Conservation (phyloP, 73 alveolate species). For the Uronychia binucleata region DNA sequence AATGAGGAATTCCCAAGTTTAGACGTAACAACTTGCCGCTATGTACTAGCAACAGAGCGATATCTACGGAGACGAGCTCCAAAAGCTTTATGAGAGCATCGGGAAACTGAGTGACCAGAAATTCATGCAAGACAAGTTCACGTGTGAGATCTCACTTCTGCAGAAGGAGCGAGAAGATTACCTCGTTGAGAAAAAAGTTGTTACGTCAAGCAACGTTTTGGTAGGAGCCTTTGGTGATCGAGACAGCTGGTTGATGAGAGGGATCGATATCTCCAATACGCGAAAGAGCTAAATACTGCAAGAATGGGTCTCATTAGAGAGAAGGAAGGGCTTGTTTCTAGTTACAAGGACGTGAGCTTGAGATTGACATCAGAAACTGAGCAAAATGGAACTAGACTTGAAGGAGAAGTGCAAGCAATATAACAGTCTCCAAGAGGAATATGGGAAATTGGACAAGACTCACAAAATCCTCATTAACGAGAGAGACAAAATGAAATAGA, state of each 20-base stretch:
- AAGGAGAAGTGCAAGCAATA: conserved; percentile 23
- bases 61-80: conserved; percentile 56
- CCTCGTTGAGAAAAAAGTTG: conserved; percentile 22
- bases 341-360: conserved; percentile 29
- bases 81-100: conserved; percentile 54
- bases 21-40: background rate
- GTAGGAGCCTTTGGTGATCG: too few relatives aligned
- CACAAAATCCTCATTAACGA: conserved; percentile 42
- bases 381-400: conserved; percentile 11
- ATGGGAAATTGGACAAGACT: conserved; percentile 18
- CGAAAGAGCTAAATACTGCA: conserved; percentile 30
- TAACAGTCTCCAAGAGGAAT: conserved; percentile 25
- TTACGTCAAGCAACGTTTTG: too few relatives aligned
- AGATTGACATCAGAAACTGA: conserved; percentile 9
- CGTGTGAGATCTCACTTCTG: conserved; percentile 12
- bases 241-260: conserved; percentile 31
- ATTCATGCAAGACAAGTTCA: conserved; percentile 12
- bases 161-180: conserved; percentile 9
- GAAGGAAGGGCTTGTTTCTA: conserved; percentile 23
- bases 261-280: conserved; percentile 11
- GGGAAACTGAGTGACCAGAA: conserved; percentile 34
- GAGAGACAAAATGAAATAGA: conserved; percentile 61
- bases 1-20: background rate
- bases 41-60: conserved; percentile 33
- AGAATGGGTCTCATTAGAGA: conserved; percentile 16